Conservation (phyloP, 192 early-diverging fungal genomes). For the Coemansia biformis region DNA sequence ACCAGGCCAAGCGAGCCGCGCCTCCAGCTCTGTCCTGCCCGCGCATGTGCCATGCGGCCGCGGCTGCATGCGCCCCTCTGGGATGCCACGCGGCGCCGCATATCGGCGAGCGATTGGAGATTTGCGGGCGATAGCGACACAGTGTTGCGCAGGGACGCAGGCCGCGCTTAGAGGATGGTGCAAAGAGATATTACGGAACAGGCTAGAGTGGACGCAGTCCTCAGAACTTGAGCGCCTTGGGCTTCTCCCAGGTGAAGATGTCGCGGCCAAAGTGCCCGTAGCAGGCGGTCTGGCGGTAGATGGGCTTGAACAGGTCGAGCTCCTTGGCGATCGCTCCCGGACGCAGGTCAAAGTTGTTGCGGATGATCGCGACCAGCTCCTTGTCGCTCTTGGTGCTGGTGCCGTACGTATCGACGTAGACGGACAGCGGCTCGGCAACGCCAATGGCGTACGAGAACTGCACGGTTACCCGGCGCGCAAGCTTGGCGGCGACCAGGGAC, state of each 20-base stretch:
- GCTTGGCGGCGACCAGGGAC: constrained; percentile 87
- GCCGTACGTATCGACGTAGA: constrained; percentile 96
- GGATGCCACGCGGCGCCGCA: too few relatives aligned
- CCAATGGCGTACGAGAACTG: constrained; percentile 98
- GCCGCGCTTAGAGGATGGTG: too few relatives aligned
- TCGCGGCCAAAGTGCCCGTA: constrained; percentile 93
- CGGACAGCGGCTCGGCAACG: constrained; percentile 93
- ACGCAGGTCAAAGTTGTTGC: constrained; percentile 98
- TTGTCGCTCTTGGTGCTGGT: constrained; percentile 84
- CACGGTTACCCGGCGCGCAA: constrained; percentile 88
- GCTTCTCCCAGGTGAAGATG: constrained; percentile 93
- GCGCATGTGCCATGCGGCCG: too few relatives aligned
- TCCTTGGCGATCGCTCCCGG: constrained; percentile 98
- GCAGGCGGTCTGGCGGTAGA: constrained; percentile 93
- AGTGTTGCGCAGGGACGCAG: too few relatives aligned
- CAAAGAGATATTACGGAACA: too few relatives aligned
- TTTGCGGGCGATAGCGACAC: too few relatives aligned
- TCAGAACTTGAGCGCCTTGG: constrained; percentile 71
- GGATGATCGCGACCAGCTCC: constrained; percentile 90
- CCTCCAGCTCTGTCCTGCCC: too few relatives aligned
- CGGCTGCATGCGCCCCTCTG: too few relatives aligned
- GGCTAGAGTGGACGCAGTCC: too few relatives aligned
- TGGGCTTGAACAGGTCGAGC: constrained; percentile 96
- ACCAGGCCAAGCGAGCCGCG: too few relatives aligned
- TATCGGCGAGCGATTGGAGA: too few relatives aligned